These are phyloP conservation scores for Passalora sequoiae DNA, from an alignment of 2,329 filamentous ascomycete species.

Conservation along the genomic window DNA sequence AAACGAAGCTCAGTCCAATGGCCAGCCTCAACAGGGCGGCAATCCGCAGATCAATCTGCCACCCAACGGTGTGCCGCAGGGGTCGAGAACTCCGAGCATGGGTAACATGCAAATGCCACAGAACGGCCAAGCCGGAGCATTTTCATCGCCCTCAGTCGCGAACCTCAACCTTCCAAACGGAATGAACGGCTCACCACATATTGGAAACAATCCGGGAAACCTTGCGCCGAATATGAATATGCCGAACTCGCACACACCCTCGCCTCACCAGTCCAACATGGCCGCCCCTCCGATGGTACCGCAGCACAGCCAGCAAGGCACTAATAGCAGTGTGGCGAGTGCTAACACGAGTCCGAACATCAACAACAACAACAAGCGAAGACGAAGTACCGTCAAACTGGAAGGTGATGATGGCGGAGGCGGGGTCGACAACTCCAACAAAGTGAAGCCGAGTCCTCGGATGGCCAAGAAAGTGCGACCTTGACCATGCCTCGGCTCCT, in stretches of 20 bases:
- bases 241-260: constrained; percentile 39
- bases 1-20: constrained; percentile 34
- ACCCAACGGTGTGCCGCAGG: constrained; percentile 35
- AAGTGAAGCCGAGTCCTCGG: constrained; percentile 50
- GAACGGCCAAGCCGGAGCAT: constrained; percentile 30
- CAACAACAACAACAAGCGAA: constrained; percentile 57
- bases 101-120: constrained; percentile 32
- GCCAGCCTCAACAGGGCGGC: constrained; percentile 30
- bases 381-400: constrained; percentile 56
- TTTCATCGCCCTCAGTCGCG: constrained; percentile 55
- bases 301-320: constrained; percentile 53
- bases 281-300: constrained; percentile 50
- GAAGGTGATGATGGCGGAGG: constrained; percentile 49
- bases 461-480: constrained; percentile 37
- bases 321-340: constrained; percentile 52
- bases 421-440: constrained; percentile 36
- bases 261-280: constrained; percentile 42
- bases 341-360: constrained; percentile 55
- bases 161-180: constrained; percentile 52
- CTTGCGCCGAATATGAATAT: constrained; percentile 23
- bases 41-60: constrained; percentile 45
- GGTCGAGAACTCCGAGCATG: constrained; percentile 33
- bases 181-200: constrained; percentile 45
- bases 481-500: constrained; percentile 4
- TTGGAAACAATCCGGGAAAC: constrained; percentile 33